Percentiles rank a stretch among this genome's conserved stretches.
Evolutionary conservation across 1,284 basidiomycete species (phyloP).

Genomic region (Austropuccinia psidii): DNA sequence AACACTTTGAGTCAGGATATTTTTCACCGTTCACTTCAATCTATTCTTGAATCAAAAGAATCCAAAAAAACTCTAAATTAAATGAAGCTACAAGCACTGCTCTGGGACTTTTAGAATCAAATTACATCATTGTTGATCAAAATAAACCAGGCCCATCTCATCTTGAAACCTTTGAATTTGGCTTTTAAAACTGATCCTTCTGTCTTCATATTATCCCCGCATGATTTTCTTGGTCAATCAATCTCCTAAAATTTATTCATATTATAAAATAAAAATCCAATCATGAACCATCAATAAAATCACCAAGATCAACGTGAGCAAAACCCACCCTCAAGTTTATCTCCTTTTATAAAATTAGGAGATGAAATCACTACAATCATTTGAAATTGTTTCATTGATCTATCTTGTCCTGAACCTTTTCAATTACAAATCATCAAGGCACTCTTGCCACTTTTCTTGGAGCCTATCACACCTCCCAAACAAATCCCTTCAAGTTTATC

Average conservation of each 20-base stretch:
- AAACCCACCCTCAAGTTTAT: conserved; percentile 48
- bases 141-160: conserved; percentile 55
- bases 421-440: conserved; percentile 93
- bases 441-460: conserved; percentile 75
- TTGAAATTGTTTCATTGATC: conserved; percentile 77
- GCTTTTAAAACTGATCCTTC: conserved; percentile 88
- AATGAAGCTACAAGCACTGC: conserved; percentile 73
- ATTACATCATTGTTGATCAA: too few relatives aligned
- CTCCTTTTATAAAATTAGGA: conserved; percentile 53
- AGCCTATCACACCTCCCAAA: conserved; percentile 45
- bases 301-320: conserved; percentile 53
- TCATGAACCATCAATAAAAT: conserved; percentile 51
- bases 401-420: conserved; percentile 70
- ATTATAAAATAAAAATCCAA: conserved; percentile 51
- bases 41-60: conserved; percentile 78
- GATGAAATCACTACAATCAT: conserved; percentile 89
- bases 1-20: too few relatives aligned
- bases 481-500: conserved; percentile 73
- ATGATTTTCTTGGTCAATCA: conserved; percentile 92
- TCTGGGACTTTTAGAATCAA: conserved; percentile 70
- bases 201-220: conserved; percentile 82
- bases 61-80: conserved; percentile 70
- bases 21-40: conserved; percentile 76
- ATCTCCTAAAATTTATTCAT: conserved; percentile 92
- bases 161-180: conserved; percentile 80